Conservation (phyloP, 352 stramenopile genomes). For the Pythium periplocum region DNA sequence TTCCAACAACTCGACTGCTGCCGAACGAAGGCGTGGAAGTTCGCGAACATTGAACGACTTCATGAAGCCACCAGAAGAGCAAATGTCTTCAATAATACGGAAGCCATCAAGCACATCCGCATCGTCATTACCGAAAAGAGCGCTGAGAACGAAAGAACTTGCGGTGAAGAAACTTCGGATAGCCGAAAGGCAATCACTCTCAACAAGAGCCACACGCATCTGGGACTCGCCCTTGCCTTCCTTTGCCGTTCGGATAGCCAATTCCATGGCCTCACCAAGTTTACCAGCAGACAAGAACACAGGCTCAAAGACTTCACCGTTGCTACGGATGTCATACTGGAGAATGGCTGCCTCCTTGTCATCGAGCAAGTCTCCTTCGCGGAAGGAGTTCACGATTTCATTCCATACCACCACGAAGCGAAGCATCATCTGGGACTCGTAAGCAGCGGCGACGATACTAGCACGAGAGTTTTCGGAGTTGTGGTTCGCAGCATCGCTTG, state of each 20-base stretch:
- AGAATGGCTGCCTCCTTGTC: slow-evolving; percentile 46
- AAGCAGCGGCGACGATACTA: slow-evolving; percentile 19
- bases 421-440: slow-evolving; percentile 48
- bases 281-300: slow-evolving; percentile 84
- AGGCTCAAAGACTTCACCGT: slow-evolving; percentile 80
- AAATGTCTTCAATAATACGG: slow-evolving; percentile 70
- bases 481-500: slow-evolving; percentile 23
- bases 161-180: slow-evolving; percentile 83
- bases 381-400: slow-evolving; percentile 48
- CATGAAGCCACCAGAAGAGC: slow-evolving; percentile 58
- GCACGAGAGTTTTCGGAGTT: slow-evolving; percentile 12
- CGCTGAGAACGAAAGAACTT: slow-evolving; percentile 66
- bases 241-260: slow-evolving; percentile 67
- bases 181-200: slow-evolving; percentile 76
- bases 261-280: slow-evolving; percentile 64
- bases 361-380: slow-evolving; percentile 34
- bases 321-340: slow-evolving; percentile 67
- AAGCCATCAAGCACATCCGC: slow-evolving; percentile 77
- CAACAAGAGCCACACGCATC: slow-evolving; percentile 65
- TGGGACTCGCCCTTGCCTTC: slow-evolving; percentile 79
- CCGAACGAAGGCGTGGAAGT: slow-evolving; percentile 50
- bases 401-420: slow-evolving; percentile 50
- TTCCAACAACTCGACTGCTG: slow-evolving; percentile 70
- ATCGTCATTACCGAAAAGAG: slow-evolving; percentile 73
- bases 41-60: slow-evolving; percentile 73